These are phyloP conservation scores for Zymoseptoria passerinii DNA, from an alignment of 2,329 filamentous ascomycete genomes.

Conservation along the genomic window DNA sequence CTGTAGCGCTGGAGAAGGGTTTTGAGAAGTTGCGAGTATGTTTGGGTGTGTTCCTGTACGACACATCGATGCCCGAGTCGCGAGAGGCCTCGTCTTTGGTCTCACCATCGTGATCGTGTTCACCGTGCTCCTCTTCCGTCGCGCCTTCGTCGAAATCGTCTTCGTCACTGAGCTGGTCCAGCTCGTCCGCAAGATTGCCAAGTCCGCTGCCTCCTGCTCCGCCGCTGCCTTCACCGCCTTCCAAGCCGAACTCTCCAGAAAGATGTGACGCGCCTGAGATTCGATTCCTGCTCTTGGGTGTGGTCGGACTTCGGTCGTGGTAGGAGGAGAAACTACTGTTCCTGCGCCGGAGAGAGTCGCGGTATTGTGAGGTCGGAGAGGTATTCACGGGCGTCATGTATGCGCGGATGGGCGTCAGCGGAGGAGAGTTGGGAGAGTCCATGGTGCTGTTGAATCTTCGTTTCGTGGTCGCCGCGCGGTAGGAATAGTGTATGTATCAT, in stretches of 20 bases:
- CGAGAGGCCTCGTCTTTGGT: constrained; percentile 29
- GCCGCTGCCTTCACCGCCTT: constrained; percentile 30
- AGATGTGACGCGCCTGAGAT: constrained; percentile 28
- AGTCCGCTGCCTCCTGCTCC: constrained; percentile 63
- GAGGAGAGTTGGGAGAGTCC: constrained; percentile 28
- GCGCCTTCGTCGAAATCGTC: constrained; percentile 24
- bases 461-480: not conserved
- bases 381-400: constrained; percentile 38
- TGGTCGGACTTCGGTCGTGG: constrained; percentile 38
- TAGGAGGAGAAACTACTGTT: constrained; percentile 36
- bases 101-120: constrained; percentile 13
- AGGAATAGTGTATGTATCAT: not conserved
- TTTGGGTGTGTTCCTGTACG: constrained; percentile 34
- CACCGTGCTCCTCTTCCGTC: constrained; percentile 14
- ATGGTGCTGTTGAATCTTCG: constrained; percentile 3
- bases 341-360: constrained; percentile 23
- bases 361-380: constrained; percentile 26
- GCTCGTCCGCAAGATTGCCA: constrained; percentile 74
- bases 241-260: constrained; percentile 33
- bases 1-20: constrained; percentile 12
- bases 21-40: constrained; percentile 28
- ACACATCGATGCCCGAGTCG: constrained; percentile 41
- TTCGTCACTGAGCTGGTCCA: constrained; percentile 43
- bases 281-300: constrained; percentile 32
- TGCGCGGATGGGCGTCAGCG: constrained; percentile 35